These are phyloP conservation scores for Bruguiera sexangula DNA, from an alignment of 345 rosid species.

Conservation along the genomic window DNA sequence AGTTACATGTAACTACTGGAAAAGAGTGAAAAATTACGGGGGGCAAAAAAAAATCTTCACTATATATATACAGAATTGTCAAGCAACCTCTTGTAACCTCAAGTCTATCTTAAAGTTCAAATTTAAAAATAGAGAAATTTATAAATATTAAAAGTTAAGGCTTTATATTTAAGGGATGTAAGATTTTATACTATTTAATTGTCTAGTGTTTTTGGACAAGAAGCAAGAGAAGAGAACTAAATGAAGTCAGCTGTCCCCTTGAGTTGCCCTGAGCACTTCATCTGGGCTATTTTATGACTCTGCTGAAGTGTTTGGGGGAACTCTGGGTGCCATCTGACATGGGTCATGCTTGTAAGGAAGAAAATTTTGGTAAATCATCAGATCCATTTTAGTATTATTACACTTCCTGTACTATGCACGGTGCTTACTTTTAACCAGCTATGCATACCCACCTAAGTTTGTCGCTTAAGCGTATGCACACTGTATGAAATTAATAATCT, in stretches of 20 bases:
- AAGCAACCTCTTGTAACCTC: not conserved
- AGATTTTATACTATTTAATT: too few relatives aligned
- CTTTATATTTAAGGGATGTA: too few relatives aligned
- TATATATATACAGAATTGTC: not conserved
- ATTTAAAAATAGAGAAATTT: too few relatives aligned
- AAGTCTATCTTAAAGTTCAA: not conserved
- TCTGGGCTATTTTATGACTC: conserved; percentile 12
- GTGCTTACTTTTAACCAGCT: too few relatives aligned
- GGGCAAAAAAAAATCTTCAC: not conserved
- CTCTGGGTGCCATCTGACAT: conserved; percentile 27
- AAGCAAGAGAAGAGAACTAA: not conserved
- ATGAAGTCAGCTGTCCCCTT: conserved; percentile 25
- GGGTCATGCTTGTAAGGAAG: not conserved
- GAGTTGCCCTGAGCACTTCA: conserved; percentile 40
- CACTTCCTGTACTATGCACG: too few relatives aligned
- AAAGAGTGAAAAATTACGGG: not conserved
- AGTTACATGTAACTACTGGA: too few relatives aligned
- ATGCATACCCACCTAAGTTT: too few relatives aligned
- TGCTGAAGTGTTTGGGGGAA: conserved; percentile 47
- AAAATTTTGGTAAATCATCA: too few relatives aligned
- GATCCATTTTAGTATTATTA: too few relatives aligned
- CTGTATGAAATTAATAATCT: too few relatives aligned
- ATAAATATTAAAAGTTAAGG: too few relatives aligned
- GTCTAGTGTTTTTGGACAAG: not conserved
- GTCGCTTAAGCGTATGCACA: too few relatives aligned